Evolutionary conservation across 345 rosid genomes (phyloP), one percentile per base, ranked within the genome.

Genomic region (Geranium rotundifolium): DNA sequence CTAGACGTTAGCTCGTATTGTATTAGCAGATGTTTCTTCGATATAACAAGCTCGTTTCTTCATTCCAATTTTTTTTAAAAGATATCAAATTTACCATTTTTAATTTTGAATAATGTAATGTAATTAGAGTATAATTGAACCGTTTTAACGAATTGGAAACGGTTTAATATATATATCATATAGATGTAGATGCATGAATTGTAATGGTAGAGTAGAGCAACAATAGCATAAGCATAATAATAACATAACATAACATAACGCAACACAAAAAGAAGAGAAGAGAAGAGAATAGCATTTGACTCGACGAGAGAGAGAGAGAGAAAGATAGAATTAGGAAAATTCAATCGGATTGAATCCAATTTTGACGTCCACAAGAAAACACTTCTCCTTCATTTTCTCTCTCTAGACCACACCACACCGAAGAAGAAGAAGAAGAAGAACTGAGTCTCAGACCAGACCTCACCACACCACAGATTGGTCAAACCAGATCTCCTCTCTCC

Each of bases 291-390:
- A 46, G 63, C 65, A 61, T 81, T 76, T 78, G 95, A 85, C 91
- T 80, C 80, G 75, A 23, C 65, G 69, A 65, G 69, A 66, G 71
- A 68, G 63, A 67, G 71, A 27, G 66, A 50, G 52, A 60, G 58
- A 72, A 65, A 54, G 58, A 60, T 56, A 69, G 64, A 75, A 76
- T 69, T 58, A 79, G 68, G 63, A 75, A 73, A 72, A 81, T 81
- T 85, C 72, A 83, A 87, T 80, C 85, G 58, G 79, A 87, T 87
- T 75, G 79, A 85, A 87, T 87, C 69, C 72, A 75, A 72, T 59
- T 81, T 87, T 87, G 95, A 88, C 95, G 95, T 90, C 95, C 97
- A 92, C 93, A 82, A 90, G 57, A 60, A 59, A 59, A 61, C 71
- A 59, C 67, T 70, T 77, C 62, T 31, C 41, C 66, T 70, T 70